Percentiles rank a stretch among this genome's conserved stretches.
phyloP scores from a whole-genome alignment of 2,329 filamentous ascomycete species.

The Aspergillus phoenicis region DNA sequence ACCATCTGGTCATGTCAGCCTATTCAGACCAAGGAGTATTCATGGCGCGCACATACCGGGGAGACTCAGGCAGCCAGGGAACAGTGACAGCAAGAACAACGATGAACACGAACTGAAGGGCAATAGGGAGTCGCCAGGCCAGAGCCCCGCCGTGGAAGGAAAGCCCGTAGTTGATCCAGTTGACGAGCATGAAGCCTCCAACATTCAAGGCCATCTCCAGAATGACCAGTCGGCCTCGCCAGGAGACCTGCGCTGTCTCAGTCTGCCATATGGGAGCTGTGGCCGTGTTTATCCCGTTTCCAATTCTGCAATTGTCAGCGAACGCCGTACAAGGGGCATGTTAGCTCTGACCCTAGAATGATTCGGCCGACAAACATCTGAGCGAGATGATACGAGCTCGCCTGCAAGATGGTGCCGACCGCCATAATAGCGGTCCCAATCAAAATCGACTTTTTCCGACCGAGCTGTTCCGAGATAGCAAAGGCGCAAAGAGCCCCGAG shows the following conservation, averaged over 20 bases:
- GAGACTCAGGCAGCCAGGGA: conserved; percentile 41
- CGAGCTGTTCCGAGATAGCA: not conserved
- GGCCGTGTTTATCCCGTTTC: conserved; percentile 50
- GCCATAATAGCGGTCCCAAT: not conserved
- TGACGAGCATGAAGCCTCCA: conserved; percentile 47
- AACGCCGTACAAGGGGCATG: not conserved
- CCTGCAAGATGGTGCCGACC: not conserved
- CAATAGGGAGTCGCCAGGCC: conserved; percentile 36
- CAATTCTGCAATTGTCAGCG: not conserved
- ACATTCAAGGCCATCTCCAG: conserved; percentile 31
- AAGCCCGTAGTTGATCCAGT: conserved; percentile 48
- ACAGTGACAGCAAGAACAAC: conserved; percentile 28
- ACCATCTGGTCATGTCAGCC: conserved; percentile 39
- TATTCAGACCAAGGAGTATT: not conserved
- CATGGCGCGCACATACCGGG: conserved; percentile 19
- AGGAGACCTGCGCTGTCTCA: conserved; percentile 50
- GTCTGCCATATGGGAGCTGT: conserved; percentile 54
- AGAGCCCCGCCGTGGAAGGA: conserved; percentile 41
- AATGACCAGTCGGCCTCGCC: conserved; percentile 29
- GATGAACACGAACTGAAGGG: conserved; percentile 36
- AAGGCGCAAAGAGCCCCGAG: not conserved
- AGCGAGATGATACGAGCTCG: not conserved
- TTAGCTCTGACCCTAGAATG: not conserved
- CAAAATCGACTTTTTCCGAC: not conserved
- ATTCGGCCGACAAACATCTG: not conserved